phyloP scores from a whole-genome alignment of 2,329 filamentous ascomycete species.

The Pseudogymnoascus sp. region DNA sequence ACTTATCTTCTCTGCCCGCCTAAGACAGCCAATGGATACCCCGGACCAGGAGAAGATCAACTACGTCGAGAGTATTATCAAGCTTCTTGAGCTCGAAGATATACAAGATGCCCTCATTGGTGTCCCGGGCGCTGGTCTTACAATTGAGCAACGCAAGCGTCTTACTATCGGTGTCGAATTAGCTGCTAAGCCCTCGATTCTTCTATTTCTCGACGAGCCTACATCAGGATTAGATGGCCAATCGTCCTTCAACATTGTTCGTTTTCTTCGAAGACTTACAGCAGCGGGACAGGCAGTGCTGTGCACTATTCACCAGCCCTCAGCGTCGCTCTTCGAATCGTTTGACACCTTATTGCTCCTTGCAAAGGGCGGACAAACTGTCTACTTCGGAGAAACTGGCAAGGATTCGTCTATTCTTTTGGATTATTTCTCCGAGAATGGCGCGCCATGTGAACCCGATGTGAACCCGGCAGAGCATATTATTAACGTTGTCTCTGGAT shows the following conservation, averaged over 20 bases:
- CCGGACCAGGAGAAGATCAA: slow-evolving; percentile 69
- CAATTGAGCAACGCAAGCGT: slow-evolving; percentile 55
- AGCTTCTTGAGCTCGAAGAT: slow-evolving; percentile 57
- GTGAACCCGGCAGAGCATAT: slow-evolving; percentile 44
- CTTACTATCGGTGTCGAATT: slow-evolving; percentile 54
- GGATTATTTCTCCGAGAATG: slow-evolving; percentile 56
- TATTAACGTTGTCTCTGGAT: slow-evolving; percentile 38
- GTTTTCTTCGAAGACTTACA: slow-evolving; percentile 55
- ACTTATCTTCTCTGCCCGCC: slow-evolving; percentile 74
- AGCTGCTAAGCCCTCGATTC: slow-evolving; percentile 47
- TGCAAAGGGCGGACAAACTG: slow-evolving; percentile 56
- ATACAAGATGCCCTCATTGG: slow-evolving; percentile 61
- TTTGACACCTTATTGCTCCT: slow-evolving; percentile 59
- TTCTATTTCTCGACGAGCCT: slow-evolving; percentile 57
- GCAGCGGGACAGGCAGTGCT: slow-evolving; percentile 46
- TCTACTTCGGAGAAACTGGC: slow-evolving; percentile 63
- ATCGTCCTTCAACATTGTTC: slow-evolving; percentile 55
- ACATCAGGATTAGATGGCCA: slow-evolving; percentile 57
- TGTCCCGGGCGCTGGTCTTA: slow-evolving; percentile 52
- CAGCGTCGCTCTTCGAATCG: slow-evolving; percentile 44
- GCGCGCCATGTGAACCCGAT: slow-evolving; percentile 43
- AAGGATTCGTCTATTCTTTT: slow-evolving; percentile 49
- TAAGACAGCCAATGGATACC: slow-evolving; percentile 71
- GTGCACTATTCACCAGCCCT: slow-evolving; percentile 51
- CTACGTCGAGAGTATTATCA: slow-evolving; percentile 71